These are phyloP conservation scores for Monosporascus sp. DNA, from an alignment of 2,329 filamentous ascomycete genomes.

Conservation along the genomic window DNA sequence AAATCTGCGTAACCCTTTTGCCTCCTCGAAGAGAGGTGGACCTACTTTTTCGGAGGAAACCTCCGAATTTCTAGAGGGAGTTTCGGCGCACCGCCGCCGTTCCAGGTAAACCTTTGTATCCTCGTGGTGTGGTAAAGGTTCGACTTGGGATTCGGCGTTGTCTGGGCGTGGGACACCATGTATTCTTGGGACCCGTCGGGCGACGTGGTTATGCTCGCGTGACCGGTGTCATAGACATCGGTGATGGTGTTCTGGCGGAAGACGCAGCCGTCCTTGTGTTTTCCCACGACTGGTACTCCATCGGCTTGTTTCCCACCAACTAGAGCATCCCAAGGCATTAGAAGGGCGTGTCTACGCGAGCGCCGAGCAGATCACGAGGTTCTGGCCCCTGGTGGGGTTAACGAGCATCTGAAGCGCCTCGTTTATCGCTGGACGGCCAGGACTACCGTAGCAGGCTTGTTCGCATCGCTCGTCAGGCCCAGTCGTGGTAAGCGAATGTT, in stretches of 20 bases:
- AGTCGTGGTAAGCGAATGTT: conserved; percentile 6
- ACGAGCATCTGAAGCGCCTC: conserved; percentile 31
- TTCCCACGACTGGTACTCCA: too few relatives aligned
- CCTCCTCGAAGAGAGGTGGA: too few relatives aligned
- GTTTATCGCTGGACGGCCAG: conserved; percentile 29
- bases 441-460: conserved; percentile 29
- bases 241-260: too few relatives aligned
- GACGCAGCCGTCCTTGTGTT: too few relatives aligned
- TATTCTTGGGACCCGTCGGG: too few relatives aligned
- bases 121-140: conserved; percentile 28
- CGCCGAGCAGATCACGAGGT: conserved; percentile 32
- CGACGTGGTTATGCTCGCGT: too few relatives aligned
- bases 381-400: conserved; percentile 31
- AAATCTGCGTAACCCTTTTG: too few relatives aligned
- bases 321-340: conserved; percentile 34
- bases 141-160: conserved; percentile 23
- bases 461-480: conserved; percentile 30
- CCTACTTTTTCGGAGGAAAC: too few relatives aligned
- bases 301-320: conserved; percentile 18
- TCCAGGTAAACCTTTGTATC: conserved; percentile 30
- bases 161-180: conserved; percentile 31
- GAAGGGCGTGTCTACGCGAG: conserved; percentile 32
- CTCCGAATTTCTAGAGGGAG: too few relatives aligned
- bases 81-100: conserved; percentile 27
- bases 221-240: too few relatives aligned